These are phyloP conservation scores for Aureobasidium sp. DNA, from an alignment of 2,329 filamentous ascomycete genomes.

Conservation along the genomic window DNA sequence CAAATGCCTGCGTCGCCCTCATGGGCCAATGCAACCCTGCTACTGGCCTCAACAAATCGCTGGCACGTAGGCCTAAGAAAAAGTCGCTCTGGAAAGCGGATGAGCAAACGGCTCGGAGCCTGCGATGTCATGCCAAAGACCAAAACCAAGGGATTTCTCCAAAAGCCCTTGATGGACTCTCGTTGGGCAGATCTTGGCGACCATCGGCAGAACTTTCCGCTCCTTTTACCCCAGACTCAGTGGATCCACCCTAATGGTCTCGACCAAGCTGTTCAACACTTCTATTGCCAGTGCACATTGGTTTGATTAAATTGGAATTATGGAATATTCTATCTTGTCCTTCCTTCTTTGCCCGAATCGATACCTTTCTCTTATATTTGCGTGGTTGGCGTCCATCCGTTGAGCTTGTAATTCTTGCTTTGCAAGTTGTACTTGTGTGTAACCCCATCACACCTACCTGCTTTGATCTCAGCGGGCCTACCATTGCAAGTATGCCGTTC, in stretches of 20 bases:
- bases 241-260: not conserved
- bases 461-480: not conserved
- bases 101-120: not conserved
- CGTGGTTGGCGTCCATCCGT: not conserved
- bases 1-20: not conserved
- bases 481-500: not conserved
- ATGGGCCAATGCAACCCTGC: not conserved
- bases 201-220: conserved; percentile 4
- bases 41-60: not conserved
- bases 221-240: not conserved
- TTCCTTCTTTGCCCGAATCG: not conserved
- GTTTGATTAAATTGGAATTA: not conserved
- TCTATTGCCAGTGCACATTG: conserved; percentile 4
- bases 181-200: not conserved
- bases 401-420: conserved; percentile 8
- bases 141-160: not conserved
- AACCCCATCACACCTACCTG: not conserved
- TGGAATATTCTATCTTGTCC: not conserved
- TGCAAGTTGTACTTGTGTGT: not conserved
- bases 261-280: not conserved
- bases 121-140: not conserved
- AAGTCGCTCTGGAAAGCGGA: not conserved
- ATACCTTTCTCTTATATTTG: not conserved
- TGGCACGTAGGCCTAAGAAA: not conserved
- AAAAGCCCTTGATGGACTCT: not conserved